Percentiles rank a stretch among this genome's conserved stretches.
Evolutionary conservation across 2,329 filamentous ascomycete species (phyloP).

Genomic region (Beauveria pseudobassiana): DNA sequence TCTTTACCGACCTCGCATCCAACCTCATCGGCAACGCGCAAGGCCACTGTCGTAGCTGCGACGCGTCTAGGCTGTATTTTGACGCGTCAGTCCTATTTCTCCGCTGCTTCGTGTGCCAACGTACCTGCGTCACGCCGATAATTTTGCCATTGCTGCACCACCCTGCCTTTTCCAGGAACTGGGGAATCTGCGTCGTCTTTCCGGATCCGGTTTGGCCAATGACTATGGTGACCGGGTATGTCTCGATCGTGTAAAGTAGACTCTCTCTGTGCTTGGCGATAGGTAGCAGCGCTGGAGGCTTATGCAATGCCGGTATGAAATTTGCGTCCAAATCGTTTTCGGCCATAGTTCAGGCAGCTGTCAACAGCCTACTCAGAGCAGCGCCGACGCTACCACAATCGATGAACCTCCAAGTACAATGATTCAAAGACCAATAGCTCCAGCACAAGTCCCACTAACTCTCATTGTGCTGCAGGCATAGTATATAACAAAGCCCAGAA

Average conservation of each 20-base stretch:
- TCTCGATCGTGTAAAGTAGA: conserved; percentile 81
- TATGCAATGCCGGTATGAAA: conserved; percentile 78
- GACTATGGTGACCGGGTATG: conserved; percentile 74
- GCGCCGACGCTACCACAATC: not conserved
- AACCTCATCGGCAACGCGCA: conserved; percentile 83
- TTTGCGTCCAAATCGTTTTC: conserved; percentile 49
- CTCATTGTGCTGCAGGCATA: too few relatives aligned
- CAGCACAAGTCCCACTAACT: too few relatives aligned
- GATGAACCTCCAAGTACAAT: not conserved
- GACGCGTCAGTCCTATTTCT: conserved; percentile 7
- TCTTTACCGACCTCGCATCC: conserved; percentile 81
- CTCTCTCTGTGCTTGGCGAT: conserved; percentile 76
- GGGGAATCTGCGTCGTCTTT: conserved; percentile 93
- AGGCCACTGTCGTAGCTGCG: conserved; percentile 82
- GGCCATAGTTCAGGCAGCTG: conserved; percentile 32
- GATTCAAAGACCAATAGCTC: not conserved
- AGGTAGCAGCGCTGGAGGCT: conserved; percentile 73
- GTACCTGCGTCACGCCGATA: conserved; percentile 84
- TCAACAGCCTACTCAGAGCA: not conserved
- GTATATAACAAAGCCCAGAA: not conserved
- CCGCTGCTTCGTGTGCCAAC: conserved; percentile 17
- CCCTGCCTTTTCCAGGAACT: conserved; percentile 79
- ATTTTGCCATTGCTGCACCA: conserved; percentile 80
- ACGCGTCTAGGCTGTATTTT: conserved; percentile 68
- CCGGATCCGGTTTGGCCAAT: conserved; percentile 92